A percentile compares a stretch with the other conserved stretches of the same genome.
phyloP scores from a whole-genome alignment of 441 rosid species.

The Euphorbia neoarborescens region DNA sequence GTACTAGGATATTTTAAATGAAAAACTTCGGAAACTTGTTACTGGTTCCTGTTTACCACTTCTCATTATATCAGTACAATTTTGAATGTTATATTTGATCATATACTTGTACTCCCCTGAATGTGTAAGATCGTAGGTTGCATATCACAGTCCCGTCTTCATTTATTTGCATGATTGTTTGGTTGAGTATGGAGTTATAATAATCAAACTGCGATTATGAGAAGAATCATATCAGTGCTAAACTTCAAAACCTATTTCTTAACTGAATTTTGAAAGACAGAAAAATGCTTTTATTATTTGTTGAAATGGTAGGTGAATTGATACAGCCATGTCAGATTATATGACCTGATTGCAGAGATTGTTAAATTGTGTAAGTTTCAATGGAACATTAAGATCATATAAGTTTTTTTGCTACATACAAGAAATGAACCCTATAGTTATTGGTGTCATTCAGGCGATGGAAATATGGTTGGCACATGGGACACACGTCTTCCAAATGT shows the following conservation, averaged over 20 bases:
- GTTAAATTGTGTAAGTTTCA: not conserved
- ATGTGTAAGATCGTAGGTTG: not conserved
- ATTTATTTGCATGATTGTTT: not conserved
- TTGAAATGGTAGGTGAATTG: not conserved
- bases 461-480: constrained; percentile 34
- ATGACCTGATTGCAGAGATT: constrained; percentile 2
- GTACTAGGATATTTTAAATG: not conserved
- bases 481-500: constrained; percentile 26
- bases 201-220: not conserved
- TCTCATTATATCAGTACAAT: not conserved
- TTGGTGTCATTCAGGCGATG: constrained; percentile 31
- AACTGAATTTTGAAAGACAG: not conserved
- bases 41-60: not conserved
- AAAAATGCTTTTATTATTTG: not conserved
- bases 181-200: not conserved
- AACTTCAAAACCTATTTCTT: not conserved
- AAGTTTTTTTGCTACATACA: not conserved
- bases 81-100: not conserved
- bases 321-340: not conserved
- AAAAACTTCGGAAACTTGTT: not conserved
- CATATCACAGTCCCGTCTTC: not conserved
- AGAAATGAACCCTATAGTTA: not conserved
- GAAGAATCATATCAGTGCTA: not conserved
- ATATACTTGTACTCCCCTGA: too few relatives aligned
- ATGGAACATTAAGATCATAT: constrained; percentile 1